Evolutionary conservation across 768 basidiomycete genomes (phyloP).

Genomic region (Suillus tomentosus): DNA sequence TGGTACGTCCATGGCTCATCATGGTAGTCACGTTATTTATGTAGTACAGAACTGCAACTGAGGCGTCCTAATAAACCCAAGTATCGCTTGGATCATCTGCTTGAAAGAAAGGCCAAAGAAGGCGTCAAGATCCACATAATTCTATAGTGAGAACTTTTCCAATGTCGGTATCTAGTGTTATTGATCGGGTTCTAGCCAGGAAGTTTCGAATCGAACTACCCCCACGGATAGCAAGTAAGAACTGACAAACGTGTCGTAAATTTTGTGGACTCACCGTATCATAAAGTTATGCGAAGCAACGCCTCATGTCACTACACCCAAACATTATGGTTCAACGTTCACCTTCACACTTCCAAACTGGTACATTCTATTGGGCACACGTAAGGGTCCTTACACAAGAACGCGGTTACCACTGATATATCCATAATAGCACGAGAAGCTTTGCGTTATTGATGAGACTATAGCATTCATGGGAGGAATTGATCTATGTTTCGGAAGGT

Average conservation of each 20-base stretch:
- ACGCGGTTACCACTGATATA: constrained; percentile 8
- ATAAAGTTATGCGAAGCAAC: constrained; percentile 82
- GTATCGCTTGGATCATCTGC: constrained; percentile 83
- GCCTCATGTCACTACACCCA: constrained; percentile 74
- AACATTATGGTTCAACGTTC: constrained; percentile 97
- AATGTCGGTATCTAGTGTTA: neutral
- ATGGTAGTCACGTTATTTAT: constrained; percentile 3
- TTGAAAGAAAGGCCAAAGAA: constrained; percentile 90
- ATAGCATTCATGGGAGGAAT: constrained; percentile 99
- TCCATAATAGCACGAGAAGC: constrained; percentile 81
- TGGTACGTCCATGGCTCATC: constrained; percentile 43
- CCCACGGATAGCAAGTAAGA: constrained; percentile 89
- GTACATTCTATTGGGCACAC: constrained; percentile 99
- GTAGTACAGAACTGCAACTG: constrained; percentile 69
- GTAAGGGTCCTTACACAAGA: constrained; percentile 45
- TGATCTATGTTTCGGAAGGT: constrained; percentile 92
- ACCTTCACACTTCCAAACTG: constrained; percentile 95
- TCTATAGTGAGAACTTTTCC: constrained; percentile 65
- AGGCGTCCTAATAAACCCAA: constrained; percentile 82
- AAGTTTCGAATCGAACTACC: constrained; percentile 94
- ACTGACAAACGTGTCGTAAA: neutral
- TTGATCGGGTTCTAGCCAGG: constrained; percentile 57
- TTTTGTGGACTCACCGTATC: constrained; percentile 13
- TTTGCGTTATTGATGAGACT: constrained; percentile 95
- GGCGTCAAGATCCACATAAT: constrained; percentile 97